phyloP scores from a whole-genome alignment of 345 rosid genomes.

The Hypericum perforatum region DNA sequence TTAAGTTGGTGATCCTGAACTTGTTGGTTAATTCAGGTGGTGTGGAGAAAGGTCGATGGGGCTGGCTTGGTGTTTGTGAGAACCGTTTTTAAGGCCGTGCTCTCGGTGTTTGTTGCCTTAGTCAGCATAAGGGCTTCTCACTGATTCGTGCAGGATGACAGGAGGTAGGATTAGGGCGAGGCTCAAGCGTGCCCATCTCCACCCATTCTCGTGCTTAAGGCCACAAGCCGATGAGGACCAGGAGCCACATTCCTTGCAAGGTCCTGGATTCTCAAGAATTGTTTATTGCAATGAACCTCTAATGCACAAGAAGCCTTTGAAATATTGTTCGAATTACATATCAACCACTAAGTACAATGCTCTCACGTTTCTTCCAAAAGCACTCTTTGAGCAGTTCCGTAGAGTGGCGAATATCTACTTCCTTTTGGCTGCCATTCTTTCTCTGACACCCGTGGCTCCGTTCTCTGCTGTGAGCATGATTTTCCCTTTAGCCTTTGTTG shows the following conservation, averaged over 20 bases:
- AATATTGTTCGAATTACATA: conserved; percentile 38
- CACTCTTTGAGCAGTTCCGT: conserved; percentile 70
- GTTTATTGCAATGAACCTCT: conserved; percentile 54
- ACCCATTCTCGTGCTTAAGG: conserved; percentile 33
- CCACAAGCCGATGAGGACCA: conserved; percentile 13
- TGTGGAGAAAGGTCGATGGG: too few relatives aligned
- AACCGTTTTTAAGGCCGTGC: too few relatives aligned
- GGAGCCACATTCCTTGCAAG: conserved; percentile 19
- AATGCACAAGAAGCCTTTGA: conserved; percentile 34
- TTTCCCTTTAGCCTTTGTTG: conserved; percentile 51
- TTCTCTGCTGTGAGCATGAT: conserved; percentile 37
- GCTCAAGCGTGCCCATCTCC: conserved; percentile 39
- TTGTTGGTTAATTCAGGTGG: too few relatives aligned
- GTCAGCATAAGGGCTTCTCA: too few relatives aligned
- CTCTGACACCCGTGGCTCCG: conserved; percentile 37
- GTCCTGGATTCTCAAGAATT: conserved; percentile 31
- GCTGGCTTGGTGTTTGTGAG: too few relatives aligned
- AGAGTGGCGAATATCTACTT: conserved; percentile 72
- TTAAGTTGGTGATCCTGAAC: too few relatives aligned
- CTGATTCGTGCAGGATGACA: too few relatives aligned
- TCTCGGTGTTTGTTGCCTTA: too few relatives aligned
- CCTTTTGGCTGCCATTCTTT: conserved; percentile 43
- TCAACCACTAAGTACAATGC: conserved; percentile 57
- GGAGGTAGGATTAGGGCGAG: conserved; percentile 17
- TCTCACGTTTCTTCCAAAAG: conserved; percentile 52